Conservation (phyloP, 768 basidiomycete genomes). For the Leccinum barrowsii region DNA sequence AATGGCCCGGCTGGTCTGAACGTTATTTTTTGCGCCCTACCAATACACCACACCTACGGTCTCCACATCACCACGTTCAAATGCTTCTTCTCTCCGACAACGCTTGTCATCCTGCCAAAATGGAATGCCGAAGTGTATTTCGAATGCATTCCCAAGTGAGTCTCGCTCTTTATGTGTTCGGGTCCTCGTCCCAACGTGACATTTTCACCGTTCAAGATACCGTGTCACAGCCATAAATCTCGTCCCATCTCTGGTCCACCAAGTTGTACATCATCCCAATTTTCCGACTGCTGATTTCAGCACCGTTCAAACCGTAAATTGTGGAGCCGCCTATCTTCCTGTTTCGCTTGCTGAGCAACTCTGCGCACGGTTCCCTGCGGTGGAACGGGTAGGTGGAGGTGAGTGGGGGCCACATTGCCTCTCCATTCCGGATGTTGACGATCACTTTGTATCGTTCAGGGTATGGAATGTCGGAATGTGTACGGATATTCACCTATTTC, state of each 20-base stretch:
- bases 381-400: conserved; percentile 46
- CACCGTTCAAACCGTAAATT: conserved; percentile 40
- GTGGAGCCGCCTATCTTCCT: conserved; percentile 69
- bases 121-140: conserved; percentile 58
- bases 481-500: conserved; percentile 32
- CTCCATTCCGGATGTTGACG: conserved; percentile 2
- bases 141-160: conserved; percentile 56
- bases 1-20: conserved; percentile 44
- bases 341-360: conserved; percentile 47
- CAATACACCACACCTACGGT: conserved; percentile 66
- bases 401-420: conserved; percentile 4
- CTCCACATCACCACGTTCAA: conserved; percentile 53
- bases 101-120: conserved; percentile 51
- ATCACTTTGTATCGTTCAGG: conserved; percentile 34
- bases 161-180: background rate
- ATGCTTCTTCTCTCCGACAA: conserved; percentile 41
- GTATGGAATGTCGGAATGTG: conserved; percentile 70
- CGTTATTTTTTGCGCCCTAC: conserved; percentile 54
- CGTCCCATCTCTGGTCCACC: conserved; percentile 64
- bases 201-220: conserved; percentile 39
- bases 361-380: conserved; percentile 32
- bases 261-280: conserved; percentile 53
- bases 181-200: background rate
- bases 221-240: conserved; percentile 46
- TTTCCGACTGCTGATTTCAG: conserved; percentile 50